Evolutionary conservation across 164 flowering plant genomes (phyloP), one percentile per base, ranked within the genome.

Genomic region (Tetrastigma voinierianum): DNA sequence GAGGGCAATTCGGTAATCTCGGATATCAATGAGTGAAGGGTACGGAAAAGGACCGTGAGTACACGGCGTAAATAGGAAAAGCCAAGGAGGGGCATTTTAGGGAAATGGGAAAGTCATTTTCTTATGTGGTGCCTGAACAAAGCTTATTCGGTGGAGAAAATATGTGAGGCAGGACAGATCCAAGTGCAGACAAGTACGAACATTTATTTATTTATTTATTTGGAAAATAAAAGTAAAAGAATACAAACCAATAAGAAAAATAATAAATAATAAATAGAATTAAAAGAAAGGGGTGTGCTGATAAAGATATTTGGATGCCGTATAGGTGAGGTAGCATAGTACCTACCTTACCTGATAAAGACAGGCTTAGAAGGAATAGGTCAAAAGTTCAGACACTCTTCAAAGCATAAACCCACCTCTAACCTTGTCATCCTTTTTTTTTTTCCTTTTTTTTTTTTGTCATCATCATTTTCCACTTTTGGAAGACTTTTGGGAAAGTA

Each of bases 151-250:
- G 91, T 77, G 89, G 76, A 82, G 84, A 51, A 70, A 54, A 4
- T 73, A 85, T 77, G 56, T 71, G 91, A 81, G 91, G 89, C 80
- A 87, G 91, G 91, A 85, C 87, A 74, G 77, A 78, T 71, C 54
- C 79, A 64, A 78, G 78, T 78, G 80, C 83, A 68, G 82, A 65
- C 61, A 43, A 32, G 85, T 83, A 81, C 85, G 82, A 73, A 60
- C 73, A 54, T 32, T 32, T 32, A 32, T 32, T 61, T 18, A 54
- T 32, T 32, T 32, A 32, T 32, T 61, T 18, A 32, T 19, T 52
- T 68, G 45, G 6, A 2, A 24, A 44, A 56, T 57, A 54, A 32
- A 25, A 23, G 1, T 16, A 49, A 7, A 66, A n/a, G 20, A 18
- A 44, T 52, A 54, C n/a, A 21, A 24, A 45, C 23, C 10, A 60